Evolutionary conservation across 768 basidiomycete genomes (phyloP).

Genomic region (Russula foetens): DNA sequence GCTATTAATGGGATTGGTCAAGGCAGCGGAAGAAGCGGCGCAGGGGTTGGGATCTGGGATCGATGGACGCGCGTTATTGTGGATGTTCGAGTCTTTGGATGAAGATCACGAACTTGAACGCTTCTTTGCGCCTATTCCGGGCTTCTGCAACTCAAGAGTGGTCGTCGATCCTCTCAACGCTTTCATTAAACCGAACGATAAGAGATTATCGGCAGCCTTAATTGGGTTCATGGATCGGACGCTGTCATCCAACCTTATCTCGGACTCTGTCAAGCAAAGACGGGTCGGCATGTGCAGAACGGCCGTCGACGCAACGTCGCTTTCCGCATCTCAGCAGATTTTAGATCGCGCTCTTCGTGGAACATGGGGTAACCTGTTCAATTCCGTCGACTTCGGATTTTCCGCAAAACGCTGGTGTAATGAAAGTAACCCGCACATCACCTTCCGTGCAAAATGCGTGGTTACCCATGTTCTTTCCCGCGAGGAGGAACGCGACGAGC

Average conservation of each 20-base stretch:
- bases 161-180: background rate
- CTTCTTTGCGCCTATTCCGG: constrained; percentile 8
- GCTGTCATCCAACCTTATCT: background rate
- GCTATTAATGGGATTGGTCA: background rate
- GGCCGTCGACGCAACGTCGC: background rate
- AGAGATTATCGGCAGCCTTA: background rate
- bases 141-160: background rate
- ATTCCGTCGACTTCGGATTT: background rate
- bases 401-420: background rate
- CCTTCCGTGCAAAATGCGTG: constrained; percentile 1
- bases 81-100: constrained; percentile 8
- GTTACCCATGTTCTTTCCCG: background rate
- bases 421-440: background rate
- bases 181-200: constrained; percentile 4
- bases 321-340: background rate
- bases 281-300: background rate
- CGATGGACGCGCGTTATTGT: background rate
- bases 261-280: constrained; percentile 3
- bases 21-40: background rate
- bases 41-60: background rate
- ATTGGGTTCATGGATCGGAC: constrained; percentile 1
- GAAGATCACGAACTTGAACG: constrained; percentile 6
- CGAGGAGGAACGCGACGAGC: background rate
- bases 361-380: background rate
- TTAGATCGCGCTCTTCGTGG: background rate